These are phyloP conservation scores for Gnomoniopsis sp. DNA, from an alignment of 2,329 filamentous ascomycete species.

Conservation along the genomic window DNA sequence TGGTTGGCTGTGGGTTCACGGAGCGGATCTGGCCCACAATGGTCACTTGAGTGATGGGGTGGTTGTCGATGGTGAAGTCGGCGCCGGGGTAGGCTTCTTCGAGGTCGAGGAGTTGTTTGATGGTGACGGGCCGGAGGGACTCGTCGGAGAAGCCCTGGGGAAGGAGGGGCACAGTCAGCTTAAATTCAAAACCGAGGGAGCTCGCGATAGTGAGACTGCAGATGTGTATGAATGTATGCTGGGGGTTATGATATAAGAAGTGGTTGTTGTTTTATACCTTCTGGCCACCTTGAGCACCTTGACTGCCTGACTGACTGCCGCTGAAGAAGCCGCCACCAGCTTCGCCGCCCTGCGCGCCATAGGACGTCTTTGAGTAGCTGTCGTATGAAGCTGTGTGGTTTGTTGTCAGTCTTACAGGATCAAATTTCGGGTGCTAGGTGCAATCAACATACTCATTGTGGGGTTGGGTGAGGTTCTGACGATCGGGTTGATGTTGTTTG, in stretches of 20 bases:
- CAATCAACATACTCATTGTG: constrained; percentile 12
- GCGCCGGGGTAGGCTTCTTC: constrained; percentile 68
- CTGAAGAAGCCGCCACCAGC: constrained; percentile 62
- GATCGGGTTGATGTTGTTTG: constrained; percentile 2
- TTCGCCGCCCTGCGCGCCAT: constrained; percentile 54
- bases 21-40: constrained; percentile 89
- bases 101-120: constrained; percentile 89
- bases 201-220: neutral
- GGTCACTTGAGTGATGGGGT: constrained; percentile 70
- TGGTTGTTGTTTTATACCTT: constrained; percentile 19
- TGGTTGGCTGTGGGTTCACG: constrained; percentile 82
- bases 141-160: constrained; percentile 68
- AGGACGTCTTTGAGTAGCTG: constrained; percentile 44
- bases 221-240: neutral
- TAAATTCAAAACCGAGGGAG: neutral
- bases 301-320: constrained; percentile 59
- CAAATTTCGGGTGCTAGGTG: neutral
- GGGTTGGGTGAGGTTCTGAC: neutral
- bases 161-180: neutral
- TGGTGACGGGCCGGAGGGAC: constrained; percentile 86
- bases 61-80: constrained; percentile 80
- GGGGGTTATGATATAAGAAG: neutral
- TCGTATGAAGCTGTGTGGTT: constrained; percentile 44
- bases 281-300: constrained; percentile 27
- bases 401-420: neutral